Base-by-base conservation (phyloP, 306 rosid species). In the Aeschynomene evenia region DNA sequence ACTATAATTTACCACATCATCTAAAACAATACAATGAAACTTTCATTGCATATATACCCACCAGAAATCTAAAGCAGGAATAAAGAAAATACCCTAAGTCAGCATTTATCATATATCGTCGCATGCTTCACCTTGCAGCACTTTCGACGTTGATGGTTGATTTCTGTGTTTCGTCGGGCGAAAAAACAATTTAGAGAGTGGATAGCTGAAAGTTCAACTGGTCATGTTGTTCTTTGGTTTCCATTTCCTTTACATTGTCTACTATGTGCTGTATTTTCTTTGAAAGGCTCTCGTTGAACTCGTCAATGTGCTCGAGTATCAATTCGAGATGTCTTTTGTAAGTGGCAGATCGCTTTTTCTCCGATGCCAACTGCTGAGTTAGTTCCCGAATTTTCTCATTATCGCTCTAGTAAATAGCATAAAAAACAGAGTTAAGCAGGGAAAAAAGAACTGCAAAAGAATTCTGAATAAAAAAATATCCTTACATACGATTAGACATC, bases 261-360 rank as follows among this genome's bases (percentile, higher is more conserved):
- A 94, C 97, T 65, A 89, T 81, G 84, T 88, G 86, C 73, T 89
- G 97, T 74, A 91, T 84, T 92, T 83, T 94, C 80, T 84, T 91
- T 31, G 99, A 87, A 57, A 94, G 83, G 79, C 72, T 85, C 76
- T 86, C 85, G 59, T 94, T 94, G 78, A 87, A 96, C 83, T 94
- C 92, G 15, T 89, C 97, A 11, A 91, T 89, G 70, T 89, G 95
- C 85, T 89, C 97, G 29, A 94, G 91, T 74, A 94, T 72, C 75
- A 89, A 74, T 70, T 94, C 99, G 51, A 94, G 89, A 75, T 91
- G 99, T 80, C 97, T 91, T 84, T 91, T 94, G 78, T 94, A 91
- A 2, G 85, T 78, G 2, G 92, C 97, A 0, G 95, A 80, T 80
- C 97, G 87, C 80, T 89, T 94, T 68, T 83, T 94, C 89, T 94